Base-by-base conservation (phyloP, 192 early-diverging fungal species). In the Backusella westeae region DNA sequence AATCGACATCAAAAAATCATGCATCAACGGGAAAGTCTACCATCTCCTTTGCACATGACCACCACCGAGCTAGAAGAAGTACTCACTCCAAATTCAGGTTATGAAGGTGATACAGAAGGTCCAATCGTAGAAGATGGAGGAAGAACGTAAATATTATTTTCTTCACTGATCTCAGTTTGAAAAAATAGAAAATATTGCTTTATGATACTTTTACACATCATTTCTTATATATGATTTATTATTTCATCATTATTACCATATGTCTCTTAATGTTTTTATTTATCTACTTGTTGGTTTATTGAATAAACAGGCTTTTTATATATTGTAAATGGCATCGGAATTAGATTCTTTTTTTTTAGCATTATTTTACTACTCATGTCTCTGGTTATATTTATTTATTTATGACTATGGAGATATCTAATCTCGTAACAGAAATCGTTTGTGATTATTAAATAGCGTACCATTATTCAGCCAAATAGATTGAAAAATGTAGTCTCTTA, bases 61-160 rank as follows among this genome's bases (percentile, higher is more conserved):
- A 29, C 19, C 23, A 29, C 21, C 3, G 23, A 63, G 10, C 56
- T 23, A 29, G 56, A 59, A 59, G 56, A 63, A 29, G 23, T 32
- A 29, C 56, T 63, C 56, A 63, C 56, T 29, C 56, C 56, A 4
- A 63, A 63, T 29, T 63, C 56, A 63, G 56, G 56, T 12, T 63
- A 63, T 63, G 56, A 63, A 63, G 56, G 56, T 63, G 56, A 63
- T 63, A 63, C 56, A 63, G 56, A 63, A 23, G 56, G 56, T 1
- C 56, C 56, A 14, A 10, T 63, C 26, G 12, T 63, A 63, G 56
- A 63, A 63, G 56, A 63, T 63, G 23, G 10, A 10, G 26, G 56
- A 63, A 63, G 56, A 63, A 63, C 23, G 26, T 63, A 63, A 49
- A 49, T 49, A 49, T 49, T 1, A 49, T 49, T 49, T 49, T 49